phyloP scores from a whole-genome alignment of 352 stramenopile genomes.

The Sclerospora graminicola region DNA sequence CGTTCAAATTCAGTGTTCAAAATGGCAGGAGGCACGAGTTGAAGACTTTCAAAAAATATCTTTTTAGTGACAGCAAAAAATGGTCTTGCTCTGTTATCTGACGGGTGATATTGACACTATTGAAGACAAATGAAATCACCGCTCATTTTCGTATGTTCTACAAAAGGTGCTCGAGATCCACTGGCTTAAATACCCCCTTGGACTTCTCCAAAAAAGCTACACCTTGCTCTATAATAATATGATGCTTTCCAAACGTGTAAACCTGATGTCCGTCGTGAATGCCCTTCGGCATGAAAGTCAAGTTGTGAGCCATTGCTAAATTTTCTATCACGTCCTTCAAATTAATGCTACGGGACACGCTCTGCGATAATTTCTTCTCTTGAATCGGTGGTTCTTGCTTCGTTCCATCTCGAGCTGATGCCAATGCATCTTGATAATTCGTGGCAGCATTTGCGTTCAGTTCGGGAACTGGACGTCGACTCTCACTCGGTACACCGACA shows the following conservation, averaged over 20 bases:
- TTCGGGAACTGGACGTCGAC: slow-evolving; percentile 25
- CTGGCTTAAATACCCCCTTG: slow-evolving; percentile 59
- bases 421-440: slow-evolving; percentile 72
- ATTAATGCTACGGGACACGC: slow-evolving; percentile 36
- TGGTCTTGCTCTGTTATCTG: too few species aligned
- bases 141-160: slow-evolving; percentile 6
- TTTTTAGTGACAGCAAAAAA: too few species aligned
- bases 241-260: slow-evolving; percentile 67
- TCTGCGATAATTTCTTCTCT: slow-evolving; percentile 16
- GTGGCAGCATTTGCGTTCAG: slow-evolving; percentile 38
- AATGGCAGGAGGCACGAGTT: too few species aligned
- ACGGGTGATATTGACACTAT: too few species aligned
- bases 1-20: too few species aligned
- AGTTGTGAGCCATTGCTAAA: slow-evolving; percentile 61
- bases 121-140: neutral
- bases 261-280: slow-evolving; percentile 70
- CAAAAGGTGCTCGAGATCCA: slow-evolving; percentile 69
- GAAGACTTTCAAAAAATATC: too few species aligned
- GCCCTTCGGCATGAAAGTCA: slow-evolving; percentile 76
- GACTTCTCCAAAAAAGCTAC: slow-evolving; percentile 60
- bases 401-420: slow-evolving; percentile 29
- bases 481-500: slow-evolving; percentile 4
- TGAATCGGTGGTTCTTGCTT: slow-evolving; percentile 11
- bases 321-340: slow-evolving; percentile 81
- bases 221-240: slow-evolving; percentile 80